Conservation (phyloP, 2,329 filamentous ascomycete genomes). For the Atkinsonella texensis region DNA sequence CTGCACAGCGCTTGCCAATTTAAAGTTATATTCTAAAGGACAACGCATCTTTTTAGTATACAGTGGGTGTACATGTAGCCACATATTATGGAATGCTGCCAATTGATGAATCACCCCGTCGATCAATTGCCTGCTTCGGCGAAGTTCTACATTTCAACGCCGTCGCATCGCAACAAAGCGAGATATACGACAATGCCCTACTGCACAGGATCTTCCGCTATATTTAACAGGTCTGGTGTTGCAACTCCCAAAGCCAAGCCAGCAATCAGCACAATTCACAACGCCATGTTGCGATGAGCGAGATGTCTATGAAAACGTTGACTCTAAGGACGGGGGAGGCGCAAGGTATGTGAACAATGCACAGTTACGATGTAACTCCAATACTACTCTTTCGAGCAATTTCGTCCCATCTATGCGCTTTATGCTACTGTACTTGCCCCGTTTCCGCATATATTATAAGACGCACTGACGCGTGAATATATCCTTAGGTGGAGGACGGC, state of each 20-base stretch:
- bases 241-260: background rate
- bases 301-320: background rate
- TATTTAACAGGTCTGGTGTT: background rate
- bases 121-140: background rate
- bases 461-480: background rate
- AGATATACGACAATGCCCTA: background rate
- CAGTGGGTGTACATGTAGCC: too few species aligned
- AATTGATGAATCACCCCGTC: background rate
- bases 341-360: background rate
- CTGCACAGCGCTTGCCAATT: background rate
- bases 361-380: background rate
- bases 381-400: background rate
- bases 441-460: background rate
- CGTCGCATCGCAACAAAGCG: background rate
- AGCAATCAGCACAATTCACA: background rate
- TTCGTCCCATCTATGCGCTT: background rate
- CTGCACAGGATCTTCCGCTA: background rate
- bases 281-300: background rate
- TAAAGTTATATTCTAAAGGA: background rate
- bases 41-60: background rate
- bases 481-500: background rate
- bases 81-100: background rate
- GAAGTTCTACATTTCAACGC: background rate
- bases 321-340: background rate
- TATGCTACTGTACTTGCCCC: too few species aligned